A percentile compares a stretch with the other conserved stretches of the same genome.
phyloP scores from a whole-genome alignment of 331 rosid species.

The Stylosanthes scabra region DNA sequence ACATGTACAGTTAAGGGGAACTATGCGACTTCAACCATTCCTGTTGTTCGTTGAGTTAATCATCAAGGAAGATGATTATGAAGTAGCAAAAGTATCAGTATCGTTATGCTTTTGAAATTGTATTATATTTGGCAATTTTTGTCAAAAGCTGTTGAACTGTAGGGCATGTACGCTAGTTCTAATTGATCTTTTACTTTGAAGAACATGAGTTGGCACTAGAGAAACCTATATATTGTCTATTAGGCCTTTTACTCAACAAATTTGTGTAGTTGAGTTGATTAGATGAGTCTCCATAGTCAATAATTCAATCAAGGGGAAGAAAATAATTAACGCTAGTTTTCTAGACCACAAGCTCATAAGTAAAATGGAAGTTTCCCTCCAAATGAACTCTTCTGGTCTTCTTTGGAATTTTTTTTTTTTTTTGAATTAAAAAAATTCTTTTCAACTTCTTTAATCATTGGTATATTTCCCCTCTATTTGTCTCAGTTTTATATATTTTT shows the following conservation, averaged over 20 bases:
- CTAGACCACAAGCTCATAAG: background rate
- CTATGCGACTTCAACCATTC: no score
- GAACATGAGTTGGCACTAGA: slow-evolving; percentile 9
- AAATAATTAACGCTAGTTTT: background rate
- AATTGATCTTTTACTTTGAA: slow-evolving; percentile 9
- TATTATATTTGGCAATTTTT: background rate
- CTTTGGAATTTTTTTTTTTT: background rate
- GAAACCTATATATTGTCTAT: background rate
- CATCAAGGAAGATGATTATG: background rate
- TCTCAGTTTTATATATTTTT: slow-evolving; percentile 22
- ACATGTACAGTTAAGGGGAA: no score
- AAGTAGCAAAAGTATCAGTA: background rate
- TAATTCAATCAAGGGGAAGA: background rate
- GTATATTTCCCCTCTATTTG: background rate
- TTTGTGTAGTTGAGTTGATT: slow-evolving; percentile 10
- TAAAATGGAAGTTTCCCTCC: background rate
- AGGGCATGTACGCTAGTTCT: background rate
- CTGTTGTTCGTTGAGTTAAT: no score
- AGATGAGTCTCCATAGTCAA: slow-evolving; percentile 6
- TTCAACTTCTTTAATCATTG: background rate
- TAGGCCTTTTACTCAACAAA: background rate
- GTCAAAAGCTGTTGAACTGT: slow-evolving; percentile 5
- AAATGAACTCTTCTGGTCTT: slow-evolving; percentile 16
- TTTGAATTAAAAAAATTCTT: background rate
- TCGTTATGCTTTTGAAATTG: background rate